These are phyloP conservation scores for Theobroma grandiflorum DNA, from an alignment of 441 rosid genomes.

Conservation along the genomic window DNA sequence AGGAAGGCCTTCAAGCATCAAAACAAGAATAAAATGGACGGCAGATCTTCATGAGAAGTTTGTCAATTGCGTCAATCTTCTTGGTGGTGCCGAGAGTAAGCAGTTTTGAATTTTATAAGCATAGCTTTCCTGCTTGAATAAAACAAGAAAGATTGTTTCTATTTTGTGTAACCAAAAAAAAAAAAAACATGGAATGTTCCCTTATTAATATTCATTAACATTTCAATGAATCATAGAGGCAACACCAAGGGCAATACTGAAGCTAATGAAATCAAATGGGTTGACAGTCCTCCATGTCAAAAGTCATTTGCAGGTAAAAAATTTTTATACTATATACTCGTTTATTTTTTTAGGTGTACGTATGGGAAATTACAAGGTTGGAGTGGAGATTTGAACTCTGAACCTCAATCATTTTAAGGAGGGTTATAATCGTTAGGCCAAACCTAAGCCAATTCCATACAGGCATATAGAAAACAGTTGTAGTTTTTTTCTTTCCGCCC, in stretches of 20 bases:
- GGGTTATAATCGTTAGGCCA: too few species aligned
- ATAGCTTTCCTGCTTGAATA: neutral
- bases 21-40: constrained; percentile 17
- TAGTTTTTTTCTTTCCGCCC: neutral
- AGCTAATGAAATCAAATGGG: constrained; percentile 22
- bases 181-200: neutral
- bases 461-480: too few species aligned
- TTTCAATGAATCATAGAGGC: constrained; percentile 17
- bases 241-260: constrained; percentile 26
- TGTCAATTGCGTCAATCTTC: constrained; percentile 22
- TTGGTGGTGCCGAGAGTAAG: constrained; percentile 29
- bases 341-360: too few species aligned
- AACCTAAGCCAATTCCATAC: too few species aligned
- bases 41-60: constrained; percentile 27
- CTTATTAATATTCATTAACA: neutral
- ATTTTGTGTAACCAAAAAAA: neutral
- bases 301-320: constrained; percentile 24
- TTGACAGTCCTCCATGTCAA: constrained; percentile 25
- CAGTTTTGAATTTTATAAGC: neutral
- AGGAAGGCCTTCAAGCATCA: neutral
- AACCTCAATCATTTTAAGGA: too few species aligned
- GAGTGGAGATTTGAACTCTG: too few species aligned
- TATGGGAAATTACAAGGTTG: too few species aligned
- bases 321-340: neutral
- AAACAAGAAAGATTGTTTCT: neutral